Conservation (phyloP, 2,329 filamentous ascomycete genomes). For the Cladosporium sp. region DNA sequence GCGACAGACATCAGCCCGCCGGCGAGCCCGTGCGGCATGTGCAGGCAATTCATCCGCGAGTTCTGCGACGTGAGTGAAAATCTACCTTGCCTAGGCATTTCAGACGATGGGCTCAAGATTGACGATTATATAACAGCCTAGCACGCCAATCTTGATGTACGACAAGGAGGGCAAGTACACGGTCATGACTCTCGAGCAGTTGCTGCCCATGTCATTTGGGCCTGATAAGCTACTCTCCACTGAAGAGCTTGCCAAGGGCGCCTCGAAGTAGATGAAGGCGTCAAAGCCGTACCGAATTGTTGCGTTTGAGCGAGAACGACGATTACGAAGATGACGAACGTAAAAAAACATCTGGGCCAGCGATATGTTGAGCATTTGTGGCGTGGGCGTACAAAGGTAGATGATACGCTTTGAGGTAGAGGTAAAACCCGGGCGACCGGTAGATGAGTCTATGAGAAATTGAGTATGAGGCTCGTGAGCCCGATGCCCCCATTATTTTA, state of each 20-base stretch:
- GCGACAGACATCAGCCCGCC: constrained; percentile 59
- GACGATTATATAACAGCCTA: constrained; percentile 17
- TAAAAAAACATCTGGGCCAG: too few relatives aligned
- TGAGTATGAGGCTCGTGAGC: too few relatives aligned
- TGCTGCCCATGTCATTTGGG: constrained; percentile 50
- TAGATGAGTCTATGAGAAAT: too few relatives aligned
- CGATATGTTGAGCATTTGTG: too few relatives aligned
- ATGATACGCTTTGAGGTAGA: too few relatives aligned
- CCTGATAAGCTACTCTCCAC: constrained; percentile 39
- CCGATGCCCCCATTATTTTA: too few relatives aligned
- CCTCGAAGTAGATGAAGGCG: neutral
- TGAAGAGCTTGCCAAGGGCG: constrained; percentile 18
- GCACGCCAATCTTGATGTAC: constrained; percentile 84
- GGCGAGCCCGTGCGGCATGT: constrained; percentile 80
- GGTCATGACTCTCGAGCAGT: constrained; percentile 62
- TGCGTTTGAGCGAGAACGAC: too few relatives aligned
- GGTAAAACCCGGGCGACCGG: too few relatives aligned
- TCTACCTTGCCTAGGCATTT: neutral
- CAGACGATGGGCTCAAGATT: neutral
- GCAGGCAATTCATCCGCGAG: constrained; percentile 66
- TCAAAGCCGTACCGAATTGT: too few relatives aligned
- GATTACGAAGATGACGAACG: too few relatives aligned
- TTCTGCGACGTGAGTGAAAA: constrained; percentile 36
- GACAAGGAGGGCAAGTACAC: constrained; percentile 69
- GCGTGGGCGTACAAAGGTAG: too few relatives aligned